These are phyloP conservation scores for Neurospora sp. DNA, from an alignment of 495 filamentous ascomycete genomes.

Conservation along the genomic window DNA sequence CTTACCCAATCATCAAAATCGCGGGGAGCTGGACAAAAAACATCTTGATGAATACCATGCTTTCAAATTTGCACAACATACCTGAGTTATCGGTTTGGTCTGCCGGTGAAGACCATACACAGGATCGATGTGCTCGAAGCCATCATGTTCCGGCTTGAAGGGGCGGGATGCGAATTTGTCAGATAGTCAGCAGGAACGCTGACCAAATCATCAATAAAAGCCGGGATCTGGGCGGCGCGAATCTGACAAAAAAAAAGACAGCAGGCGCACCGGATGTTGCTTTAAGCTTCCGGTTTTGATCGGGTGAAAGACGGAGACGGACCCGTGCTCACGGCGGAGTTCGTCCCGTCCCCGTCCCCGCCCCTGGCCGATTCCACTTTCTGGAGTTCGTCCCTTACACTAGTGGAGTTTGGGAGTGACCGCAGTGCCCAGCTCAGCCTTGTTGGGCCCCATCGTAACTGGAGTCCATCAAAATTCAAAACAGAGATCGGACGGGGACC, in stretches of 20 bases:
- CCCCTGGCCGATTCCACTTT: background rate
- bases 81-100: background rate
- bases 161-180: background rate
- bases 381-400: background rate
- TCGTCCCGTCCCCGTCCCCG: background rate
- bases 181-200: background rate
- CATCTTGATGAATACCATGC: background rate
- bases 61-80: background rate
- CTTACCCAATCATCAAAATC: background rate
- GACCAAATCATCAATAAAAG: background rate
- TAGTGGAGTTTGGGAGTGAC: background rate
- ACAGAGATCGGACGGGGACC: background rate
- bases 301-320: background rate
- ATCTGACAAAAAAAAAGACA: background rate
- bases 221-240: background rate
- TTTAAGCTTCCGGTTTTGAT: background rate
- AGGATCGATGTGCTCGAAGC: background rate
- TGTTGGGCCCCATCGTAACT: background rate
- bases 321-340: background rate
- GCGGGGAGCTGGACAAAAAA: background rate
- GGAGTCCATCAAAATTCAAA: background rate
- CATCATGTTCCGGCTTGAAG: background rate
- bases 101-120: background rate
- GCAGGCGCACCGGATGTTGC: background rate
- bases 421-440: background rate